Evolutionary conservation across 805 yeast species (phyloP).

Genomic region (Groenewaldozyma tartarivorans): DNA sequence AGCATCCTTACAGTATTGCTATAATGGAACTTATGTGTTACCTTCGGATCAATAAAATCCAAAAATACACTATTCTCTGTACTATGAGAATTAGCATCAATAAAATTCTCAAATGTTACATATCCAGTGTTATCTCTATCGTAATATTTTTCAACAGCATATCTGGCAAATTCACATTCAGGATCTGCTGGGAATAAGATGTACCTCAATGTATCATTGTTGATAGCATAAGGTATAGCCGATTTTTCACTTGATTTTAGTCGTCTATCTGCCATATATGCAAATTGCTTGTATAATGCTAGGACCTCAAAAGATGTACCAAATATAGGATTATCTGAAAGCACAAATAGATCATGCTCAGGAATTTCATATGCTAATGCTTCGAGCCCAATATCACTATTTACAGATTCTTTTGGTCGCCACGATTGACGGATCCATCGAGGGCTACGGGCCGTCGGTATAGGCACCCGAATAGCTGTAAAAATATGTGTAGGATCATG

Average conservation of each 20-base stretch:
- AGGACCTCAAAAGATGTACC: slow-evolving; percentile 1
- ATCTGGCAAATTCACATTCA: slow-evolving; percentile 1
- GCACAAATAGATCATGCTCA: slow-evolving; percentile 4
- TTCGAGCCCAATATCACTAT: neutral
- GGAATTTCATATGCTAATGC: slow-evolving; percentile 2
- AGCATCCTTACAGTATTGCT: neutral
- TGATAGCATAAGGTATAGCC: slow-evolving; percentile 4
- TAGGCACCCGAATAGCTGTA: slow-evolving; percentile 21
- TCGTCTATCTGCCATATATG: slow-evolving; percentile 2
- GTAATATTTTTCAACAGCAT: neutral
- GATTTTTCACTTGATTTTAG: neutral
- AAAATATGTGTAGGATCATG: slow-evolving; percentile 21
- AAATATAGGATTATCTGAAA: neutral
- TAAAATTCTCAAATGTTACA: neutral
- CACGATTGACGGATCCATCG: slow-evolving; percentile 16
- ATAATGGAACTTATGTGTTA: neutral
- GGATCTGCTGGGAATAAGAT: slow-evolving; percentile 1
- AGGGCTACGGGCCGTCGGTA: slow-evolving; percentile 22
- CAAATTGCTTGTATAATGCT: slow-evolving; percentile 7
- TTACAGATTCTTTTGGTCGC: slow-evolving; percentile 10
- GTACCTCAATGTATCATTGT: slow-evolving; percentile 1
- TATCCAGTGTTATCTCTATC: neutral
- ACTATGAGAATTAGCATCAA: neutral
- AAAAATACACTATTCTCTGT: too few species aligned
- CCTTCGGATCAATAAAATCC: neutral